Conservation (phyloP, 176 grass and related monocot genomes). For the Poa pratensis region DNA sequence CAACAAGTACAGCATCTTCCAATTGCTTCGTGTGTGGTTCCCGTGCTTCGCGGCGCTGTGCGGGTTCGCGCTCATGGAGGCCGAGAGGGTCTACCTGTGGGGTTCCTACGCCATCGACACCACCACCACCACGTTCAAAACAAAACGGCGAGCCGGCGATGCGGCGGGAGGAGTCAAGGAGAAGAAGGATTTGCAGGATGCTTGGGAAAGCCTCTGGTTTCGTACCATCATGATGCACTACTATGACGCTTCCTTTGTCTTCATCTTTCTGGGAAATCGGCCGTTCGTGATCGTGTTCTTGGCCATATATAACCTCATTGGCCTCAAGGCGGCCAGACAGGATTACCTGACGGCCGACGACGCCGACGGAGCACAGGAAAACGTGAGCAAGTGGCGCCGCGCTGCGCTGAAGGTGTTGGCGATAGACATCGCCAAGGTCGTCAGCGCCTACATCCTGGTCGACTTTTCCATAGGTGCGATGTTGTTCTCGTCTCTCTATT, state of each 20-base stretch:
- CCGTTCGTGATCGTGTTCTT: not conserved
- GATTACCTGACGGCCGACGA: not conserved
- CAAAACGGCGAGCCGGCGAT: too few species aligned
- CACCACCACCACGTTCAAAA: not conserved
- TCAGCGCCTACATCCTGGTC: slow-evolving; percentile 19
- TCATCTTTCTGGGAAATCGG: not conserved
- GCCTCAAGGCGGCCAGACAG: not conserved
- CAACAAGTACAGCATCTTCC: not conserved
- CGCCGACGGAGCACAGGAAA: not conserved
- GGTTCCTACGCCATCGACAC: not conserved
- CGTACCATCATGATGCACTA: not conserved
- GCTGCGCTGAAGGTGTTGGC: not conserved
- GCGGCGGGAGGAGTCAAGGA: not conserved
- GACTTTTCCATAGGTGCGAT: not conserved
- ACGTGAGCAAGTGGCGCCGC: not conserved
- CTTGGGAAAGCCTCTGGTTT: not conserved
- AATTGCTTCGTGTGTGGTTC: not conserved
- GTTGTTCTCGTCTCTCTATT: not conserved
- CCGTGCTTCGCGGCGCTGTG: not conserved
- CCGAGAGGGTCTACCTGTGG: not conserved
- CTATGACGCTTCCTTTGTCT: slow-evolving; percentile 10
- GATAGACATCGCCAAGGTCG: slow-evolving; percentile 30
- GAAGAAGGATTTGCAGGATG: not conserved
- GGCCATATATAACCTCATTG: not conserved
- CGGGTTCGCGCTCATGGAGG: not conserved